Evolutionary conservation across 257 asterid species (phyloP).

Genomic region (Ballota nigra): DNA sequence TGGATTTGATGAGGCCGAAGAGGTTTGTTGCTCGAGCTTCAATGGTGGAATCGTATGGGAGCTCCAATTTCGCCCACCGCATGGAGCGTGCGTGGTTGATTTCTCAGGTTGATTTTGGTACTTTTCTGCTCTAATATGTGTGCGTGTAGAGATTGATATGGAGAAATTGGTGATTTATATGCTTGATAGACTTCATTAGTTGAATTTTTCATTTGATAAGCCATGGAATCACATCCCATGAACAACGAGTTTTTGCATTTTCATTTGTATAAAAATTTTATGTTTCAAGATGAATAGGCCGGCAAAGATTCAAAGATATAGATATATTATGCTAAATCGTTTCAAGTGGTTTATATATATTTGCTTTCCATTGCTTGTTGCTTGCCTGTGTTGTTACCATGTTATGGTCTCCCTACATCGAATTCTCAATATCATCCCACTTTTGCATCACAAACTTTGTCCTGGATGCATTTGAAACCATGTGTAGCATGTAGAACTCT

Average conservation of each 20-base stretch:
- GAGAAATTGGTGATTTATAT: not conserved
- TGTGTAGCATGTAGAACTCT: too few relatives aligned
- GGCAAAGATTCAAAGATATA: not conserved
- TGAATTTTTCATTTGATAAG: not conserved
- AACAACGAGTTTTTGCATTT: not conserved
- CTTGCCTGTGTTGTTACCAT: not conserved
- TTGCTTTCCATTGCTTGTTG: not conserved
- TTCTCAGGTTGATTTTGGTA: constrained; percentile 52
- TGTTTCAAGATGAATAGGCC: not conserved
- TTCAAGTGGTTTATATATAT: not conserved
- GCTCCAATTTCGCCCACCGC: constrained; percentile 56
- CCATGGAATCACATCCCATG: not conserved
- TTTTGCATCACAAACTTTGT: not conserved
- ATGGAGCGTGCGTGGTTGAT: constrained; percentile 93
- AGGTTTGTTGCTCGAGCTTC: constrained; percentile 63
- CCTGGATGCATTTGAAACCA: not conserved
- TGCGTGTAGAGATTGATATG: not conserved
- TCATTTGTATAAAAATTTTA: not conserved
- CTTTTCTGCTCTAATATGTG: not conserved
- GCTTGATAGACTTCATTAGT: not conserved
- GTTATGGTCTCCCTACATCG: not conserved
- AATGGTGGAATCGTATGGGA: constrained; percentile 61
- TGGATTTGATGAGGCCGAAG: constrained; percentile 22
- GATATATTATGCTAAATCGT: not conserved
- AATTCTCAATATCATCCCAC: not conserved